phyloP scores from a whole-genome alignment of 2,329 filamentous ascomycete species.

The Ophiostoma tasmaniense region DNA sequence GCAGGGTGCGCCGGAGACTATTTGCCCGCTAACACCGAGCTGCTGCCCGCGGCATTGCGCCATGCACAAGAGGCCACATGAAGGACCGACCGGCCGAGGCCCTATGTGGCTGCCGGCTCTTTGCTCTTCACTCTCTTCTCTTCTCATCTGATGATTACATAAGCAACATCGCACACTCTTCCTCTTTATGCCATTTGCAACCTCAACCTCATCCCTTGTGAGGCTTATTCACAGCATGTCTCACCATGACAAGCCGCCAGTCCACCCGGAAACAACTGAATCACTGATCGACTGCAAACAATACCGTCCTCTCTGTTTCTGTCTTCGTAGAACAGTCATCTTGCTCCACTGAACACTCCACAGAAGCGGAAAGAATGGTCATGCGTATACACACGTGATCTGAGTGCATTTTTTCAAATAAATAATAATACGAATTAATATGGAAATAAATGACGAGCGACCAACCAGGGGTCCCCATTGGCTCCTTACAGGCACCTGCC shows the following conservation, averaged over 20 bases:
- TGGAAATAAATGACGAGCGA: neutral
- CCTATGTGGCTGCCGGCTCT: neutral
- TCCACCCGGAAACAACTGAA: neutral
- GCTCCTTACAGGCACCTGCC: neutral
- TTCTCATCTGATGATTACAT: neutral
- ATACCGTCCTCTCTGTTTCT: neutral
- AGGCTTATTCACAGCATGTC: neutral
- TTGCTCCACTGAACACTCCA: neutral
- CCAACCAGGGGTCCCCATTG: neutral
- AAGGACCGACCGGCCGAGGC: slow-evolving; percentile 4
- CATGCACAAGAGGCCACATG: neutral
- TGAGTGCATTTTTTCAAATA: neutral
- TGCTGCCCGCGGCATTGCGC: neutral
- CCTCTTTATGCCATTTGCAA: neutral
- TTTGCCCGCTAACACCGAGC: slow-evolving; percentile 3
- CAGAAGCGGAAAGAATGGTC: neutral
- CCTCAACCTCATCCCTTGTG: neutral
- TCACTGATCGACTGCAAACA: neutral
- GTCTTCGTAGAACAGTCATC: neutral
- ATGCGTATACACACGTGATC: neutral
- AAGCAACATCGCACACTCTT: neutral
- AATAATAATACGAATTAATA: neutral
- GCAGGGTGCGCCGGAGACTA: neutral
- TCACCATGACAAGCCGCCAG: neutral
- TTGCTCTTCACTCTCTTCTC: neutral